Evolutionary conservation across 2,329 filamentous ascomycete genomes (phyloP).

Genomic region (Acarospora socialis): DNA sequence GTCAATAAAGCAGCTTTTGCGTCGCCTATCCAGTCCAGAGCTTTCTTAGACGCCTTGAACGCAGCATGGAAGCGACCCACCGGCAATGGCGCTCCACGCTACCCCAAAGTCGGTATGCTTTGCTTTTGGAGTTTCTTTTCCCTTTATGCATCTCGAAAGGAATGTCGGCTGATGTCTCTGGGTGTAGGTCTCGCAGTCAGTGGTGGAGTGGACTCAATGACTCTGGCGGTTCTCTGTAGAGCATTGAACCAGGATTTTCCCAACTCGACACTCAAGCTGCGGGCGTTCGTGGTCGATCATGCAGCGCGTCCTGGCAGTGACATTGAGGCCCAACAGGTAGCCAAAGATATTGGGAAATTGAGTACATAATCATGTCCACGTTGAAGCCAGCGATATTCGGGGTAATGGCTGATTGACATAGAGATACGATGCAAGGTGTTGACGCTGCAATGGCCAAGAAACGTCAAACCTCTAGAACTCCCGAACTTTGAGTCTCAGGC

Average conservation of each 20-base stretch:
- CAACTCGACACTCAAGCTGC: conserved; percentile 21
- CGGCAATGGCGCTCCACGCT: too few relatives aligned
- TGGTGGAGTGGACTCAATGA: conserved; percentile 97
- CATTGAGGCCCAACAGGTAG: conserved; percentile 39
- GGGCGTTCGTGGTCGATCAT: conserved; percentile 49
- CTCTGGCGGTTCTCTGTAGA: conserved; percentile 61
- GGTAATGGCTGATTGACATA: too few relatives aligned
- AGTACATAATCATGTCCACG: too few relatives aligned
- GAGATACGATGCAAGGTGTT: too few relatives aligned
- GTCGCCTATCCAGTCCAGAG: too few relatives aligned
- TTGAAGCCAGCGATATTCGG: too few relatives aligned
- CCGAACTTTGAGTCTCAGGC: conserved; percentile 66
- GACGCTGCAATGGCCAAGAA: conserved; percentile 38
- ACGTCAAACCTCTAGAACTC: conserved; percentile 27
- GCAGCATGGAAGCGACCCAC: too few relatives aligned
- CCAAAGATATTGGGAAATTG: conserved; percentile 29
- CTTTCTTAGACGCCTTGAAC: too few relatives aligned
- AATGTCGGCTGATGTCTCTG: too few relatives aligned
- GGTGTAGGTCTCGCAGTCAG: conserved; percentile 61
- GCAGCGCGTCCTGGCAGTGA: conserved; percentile 40
- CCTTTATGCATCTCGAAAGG: neutral
- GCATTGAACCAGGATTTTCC: conserved; percentile 21
- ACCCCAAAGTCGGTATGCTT: too few relatives aligned
- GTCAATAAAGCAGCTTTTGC: too few relatives aligned
- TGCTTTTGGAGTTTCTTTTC: conserved; percentile 1